Conservation (phyloP, 2,329 filamentous ascomycete genomes). For the Teratosphaeria destructans region DNA sequence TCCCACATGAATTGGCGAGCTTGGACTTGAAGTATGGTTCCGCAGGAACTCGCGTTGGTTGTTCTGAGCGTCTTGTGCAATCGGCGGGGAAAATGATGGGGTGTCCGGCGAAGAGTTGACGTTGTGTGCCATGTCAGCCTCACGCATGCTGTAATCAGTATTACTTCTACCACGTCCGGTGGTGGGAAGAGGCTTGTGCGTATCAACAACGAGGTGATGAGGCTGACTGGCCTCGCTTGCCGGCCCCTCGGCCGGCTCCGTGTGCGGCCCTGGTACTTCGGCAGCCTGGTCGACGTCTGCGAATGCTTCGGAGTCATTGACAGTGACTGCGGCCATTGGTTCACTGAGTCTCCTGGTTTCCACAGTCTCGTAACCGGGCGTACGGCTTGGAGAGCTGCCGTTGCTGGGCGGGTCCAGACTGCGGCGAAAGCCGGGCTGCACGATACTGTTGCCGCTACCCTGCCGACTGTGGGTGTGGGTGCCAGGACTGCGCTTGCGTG, state of each 20-base stretch:
- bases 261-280: slow-evolving; percentile 12
- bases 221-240: slow-evolving; percentile 6
- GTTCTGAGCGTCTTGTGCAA: slow-evolving; percentile 13
- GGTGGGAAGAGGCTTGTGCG: slow-evolving; percentile 7
- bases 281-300: slow-evolving; percentile 15
- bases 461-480: slow-evolving; percentile 31
- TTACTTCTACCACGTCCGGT: slow-evolving; percentile 17
- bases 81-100: slow-evolving; percentile 9
- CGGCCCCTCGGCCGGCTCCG: slow-evolving; percentile 12
- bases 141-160: slow-evolving; percentile 24
- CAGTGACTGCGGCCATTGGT: slow-evolving; percentile 16
- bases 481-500: slow-evolving; percentile 27
- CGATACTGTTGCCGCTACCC: slow-evolving; percentile 28
- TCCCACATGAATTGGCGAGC: not conserved
- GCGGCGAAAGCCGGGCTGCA: slow-evolving; percentile 46
- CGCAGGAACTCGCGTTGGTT: slow-evolving; percentile 18
- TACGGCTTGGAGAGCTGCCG: slow-evolving; percentile 52
- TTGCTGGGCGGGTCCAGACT: slow-evolving; percentile 49
- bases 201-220: not conserved
- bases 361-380: slow-evolving; percentile 41
- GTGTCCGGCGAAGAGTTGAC: slow-evolving; percentile 16
- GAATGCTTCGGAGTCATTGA: slow-evolving; percentile 5
- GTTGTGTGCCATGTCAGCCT: slow-evolving; percentile 21
- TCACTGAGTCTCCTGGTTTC: slow-evolving; percentile 14
- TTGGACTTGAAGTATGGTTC: slow-evolving; percentile 10